Conservation (phyloP, 2,329 filamentous ascomycete genomes). For the Penicillium corylophilum region DNA sequence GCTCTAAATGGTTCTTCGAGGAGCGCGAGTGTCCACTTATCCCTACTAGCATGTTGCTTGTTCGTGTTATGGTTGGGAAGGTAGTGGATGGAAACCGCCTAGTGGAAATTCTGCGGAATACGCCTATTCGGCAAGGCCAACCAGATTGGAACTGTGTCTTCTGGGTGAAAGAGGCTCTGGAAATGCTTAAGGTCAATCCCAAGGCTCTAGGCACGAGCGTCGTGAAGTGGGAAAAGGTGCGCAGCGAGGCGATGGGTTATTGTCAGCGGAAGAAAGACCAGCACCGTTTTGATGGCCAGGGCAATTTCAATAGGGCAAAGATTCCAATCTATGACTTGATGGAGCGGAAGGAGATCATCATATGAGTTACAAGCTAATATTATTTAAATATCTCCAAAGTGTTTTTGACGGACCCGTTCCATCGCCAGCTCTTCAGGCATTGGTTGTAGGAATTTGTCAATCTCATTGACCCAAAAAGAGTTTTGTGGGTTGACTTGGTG, state of each 20-base stretch:
- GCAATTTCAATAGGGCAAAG: conserved; percentile 30
- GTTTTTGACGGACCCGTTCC: conserved; percentile 39
- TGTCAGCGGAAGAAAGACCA: conserved; percentile 39
- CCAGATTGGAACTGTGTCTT: conserved; percentile 45
- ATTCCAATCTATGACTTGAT: not conserved
- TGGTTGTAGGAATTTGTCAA: conserved; percentile 42
- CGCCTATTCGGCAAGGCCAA: conserved; percentile 30
- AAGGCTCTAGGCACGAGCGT: conserved; percentile 35
- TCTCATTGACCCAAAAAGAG: conserved; percentile 38
- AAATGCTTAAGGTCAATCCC: conserved; percentile 26
- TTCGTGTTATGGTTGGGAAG: conserved; percentile 36
- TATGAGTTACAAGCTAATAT: not conserved
- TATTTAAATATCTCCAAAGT: conserved; percentile 32
- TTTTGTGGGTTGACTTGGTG: conserved; percentile 44
- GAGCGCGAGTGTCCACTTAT: conserved; percentile 18
- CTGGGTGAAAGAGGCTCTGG: conserved; percentile 46
- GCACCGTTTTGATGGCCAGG: conserved; percentile 43
- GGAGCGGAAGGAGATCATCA: not conserved
- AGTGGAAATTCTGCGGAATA: conserved; percentile 29
- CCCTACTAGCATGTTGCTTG: conserved; percentile 30
- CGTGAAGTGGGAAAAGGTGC: conserved; percentile 36
- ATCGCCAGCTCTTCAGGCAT: conserved; percentile 41
- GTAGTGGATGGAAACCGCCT: conserved; percentile 29
- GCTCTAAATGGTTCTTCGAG: conserved; percentile 32
- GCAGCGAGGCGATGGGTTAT: conserved; percentile 42